A percentile compares a stretch with the other conserved stretches of the same genome.
Evolutionary conservation across 768 basidiomycete genomes (phyloP).

Genomic region (Lentinula raphanica): DNA sequence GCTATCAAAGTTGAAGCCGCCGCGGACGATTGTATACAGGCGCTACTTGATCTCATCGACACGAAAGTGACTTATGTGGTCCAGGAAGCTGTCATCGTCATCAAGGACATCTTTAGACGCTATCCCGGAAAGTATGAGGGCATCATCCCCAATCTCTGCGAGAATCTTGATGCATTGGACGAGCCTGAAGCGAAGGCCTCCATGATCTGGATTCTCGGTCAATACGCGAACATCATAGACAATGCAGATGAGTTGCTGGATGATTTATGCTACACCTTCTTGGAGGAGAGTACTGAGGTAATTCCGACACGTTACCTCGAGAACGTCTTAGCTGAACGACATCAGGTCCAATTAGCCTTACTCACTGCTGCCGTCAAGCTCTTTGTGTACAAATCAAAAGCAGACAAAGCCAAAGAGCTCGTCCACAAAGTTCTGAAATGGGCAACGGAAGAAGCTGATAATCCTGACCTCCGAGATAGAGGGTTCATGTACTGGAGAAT

Average conservation of each 20-base stretch:
- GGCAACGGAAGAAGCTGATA: slow-evolving; percentile 97
- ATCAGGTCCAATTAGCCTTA: slow-evolving; percentile 89
- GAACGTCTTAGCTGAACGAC: background rate
- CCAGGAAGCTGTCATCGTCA: slow-evolving; percentile 95
- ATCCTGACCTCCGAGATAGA: slow-evolving; percentile 93
- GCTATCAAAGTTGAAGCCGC: slow-evolving; percentile 94
- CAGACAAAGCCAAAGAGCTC: slow-evolving; percentile 80
- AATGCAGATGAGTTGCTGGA: slow-evolving; percentile 95
- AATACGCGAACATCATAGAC: slow-evolving; percentile 92
- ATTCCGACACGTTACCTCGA: slow-evolving; percentile 14
- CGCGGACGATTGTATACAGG: slow-evolving; percentile 85
- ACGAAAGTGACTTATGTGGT: slow-evolving; percentile 95
- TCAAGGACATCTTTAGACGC: slow-evolving; percentile 94
- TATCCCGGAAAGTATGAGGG: slow-evolving; percentile 97
- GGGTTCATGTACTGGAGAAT: slow-evolving; percentile 99
- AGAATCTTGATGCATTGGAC: slow-evolving; percentile 85
- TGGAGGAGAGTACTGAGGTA: slow-evolving; percentile 93
- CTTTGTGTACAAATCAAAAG: slow-evolving; percentile 84
- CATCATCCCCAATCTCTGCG: slow-evolving; percentile 89
- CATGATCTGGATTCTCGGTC: slow-evolving; percentile 97
- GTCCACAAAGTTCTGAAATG: slow-evolving; percentile 95
- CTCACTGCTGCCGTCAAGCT: slow-evolving; percentile 94
- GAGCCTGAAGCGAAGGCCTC: slow-evolving; percentile 96
- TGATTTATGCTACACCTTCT: slow-evolving; percentile 80
- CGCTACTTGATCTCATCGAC: slow-evolving; percentile 79